phyloP scores from a whole-genome alignment of 2,329 filamentous ascomycete species.

The Fusarium albosuccineum region DNA sequence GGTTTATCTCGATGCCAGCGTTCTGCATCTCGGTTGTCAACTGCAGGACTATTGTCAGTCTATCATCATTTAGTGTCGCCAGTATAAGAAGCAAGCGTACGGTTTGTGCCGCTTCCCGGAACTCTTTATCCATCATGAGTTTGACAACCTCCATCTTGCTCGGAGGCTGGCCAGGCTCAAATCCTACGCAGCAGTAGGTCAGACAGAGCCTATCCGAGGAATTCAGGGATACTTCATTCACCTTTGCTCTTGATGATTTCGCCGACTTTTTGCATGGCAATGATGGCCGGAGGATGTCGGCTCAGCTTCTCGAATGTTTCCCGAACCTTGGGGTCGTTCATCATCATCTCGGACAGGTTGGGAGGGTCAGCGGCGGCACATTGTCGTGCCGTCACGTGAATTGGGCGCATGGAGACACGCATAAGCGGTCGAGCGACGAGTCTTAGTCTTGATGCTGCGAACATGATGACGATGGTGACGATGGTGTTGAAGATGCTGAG shows the following conservation, averaged over 20 bases:
- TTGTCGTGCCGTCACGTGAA: slow-evolving; percentile 28
- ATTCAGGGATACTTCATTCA: background rate
- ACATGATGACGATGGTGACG: slow-evolving; percentile 26
- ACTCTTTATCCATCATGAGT: slow-evolving; percentile 43
- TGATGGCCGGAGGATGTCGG: slow-evolving; percentile 37
- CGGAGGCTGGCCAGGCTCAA: slow-evolving; percentile 34
- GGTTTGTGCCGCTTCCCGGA: slow-evolving; percentile 36
- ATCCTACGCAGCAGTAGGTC: slow-evolving; percentile 17
- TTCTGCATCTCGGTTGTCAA: slow-evolving; percentile 40
- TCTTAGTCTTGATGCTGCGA: slow-evolving; percentile 26
- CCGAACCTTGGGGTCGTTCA: slow-evolving; percentile 38
- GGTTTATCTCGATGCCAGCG: slow-evolving; percentile 38
- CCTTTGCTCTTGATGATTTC: slow-evolving; percentile 37
- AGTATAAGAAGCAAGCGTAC: background rate
- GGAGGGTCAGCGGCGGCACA: slow-evolving; percentile 32
- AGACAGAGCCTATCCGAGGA: background rate
- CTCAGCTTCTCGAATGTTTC: slow-evolving; percentile 40
- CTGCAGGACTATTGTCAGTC: slow-evolving; percentile 19
- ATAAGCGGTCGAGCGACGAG: slow-evolving; percentile 19
- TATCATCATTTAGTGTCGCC: fast-evolving
- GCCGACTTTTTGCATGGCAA: slow-evolving; percentile 36
- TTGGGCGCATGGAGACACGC: slow-evolving; percentile 26
- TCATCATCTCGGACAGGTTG: slow-evolving; percentile 38
- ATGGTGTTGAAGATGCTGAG: background rate
- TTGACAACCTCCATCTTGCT: slow-evolving; percentile 43